Conservation (phyloP, 306 rosid species). For the Quercus mongolica region DNA sequence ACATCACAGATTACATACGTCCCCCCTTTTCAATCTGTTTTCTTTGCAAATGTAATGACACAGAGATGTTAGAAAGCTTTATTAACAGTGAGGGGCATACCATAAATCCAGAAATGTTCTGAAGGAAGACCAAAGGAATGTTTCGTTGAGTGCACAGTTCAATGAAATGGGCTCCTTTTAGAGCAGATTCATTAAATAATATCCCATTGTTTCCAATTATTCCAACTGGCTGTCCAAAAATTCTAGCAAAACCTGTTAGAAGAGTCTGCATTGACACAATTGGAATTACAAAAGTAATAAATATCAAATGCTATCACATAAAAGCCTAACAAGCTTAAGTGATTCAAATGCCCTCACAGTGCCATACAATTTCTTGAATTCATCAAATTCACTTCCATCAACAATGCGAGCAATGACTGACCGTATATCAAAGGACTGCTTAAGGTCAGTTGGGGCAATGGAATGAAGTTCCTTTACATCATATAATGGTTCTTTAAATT, state of each 20-base stretch:
- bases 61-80: not conserved
- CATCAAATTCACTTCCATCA: conserved; percentile 95
- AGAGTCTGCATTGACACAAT: conserved; percentile 67
- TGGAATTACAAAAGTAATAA: not conserved
- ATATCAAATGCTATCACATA: conserved; percentile 1
- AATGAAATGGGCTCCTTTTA: conserved; percentile 94
- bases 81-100: conserved; percentile 38
- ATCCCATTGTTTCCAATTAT: conserved; percentile 93
- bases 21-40: not conserved
- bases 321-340: conserved; percentile 20
- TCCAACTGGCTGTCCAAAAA: conserved; percentile 92
- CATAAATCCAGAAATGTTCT: conserved; percentile 96
- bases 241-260: conserved; percentile 88
- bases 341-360: conserved; percentile 65
- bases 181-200: conserved; percentile 87
- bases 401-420: conserved; percentile 81
- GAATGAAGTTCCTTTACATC: conserved; percentile 77
- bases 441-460: conserved; percentile 85
- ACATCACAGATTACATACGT: not conserved
- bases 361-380: conserved; percentile 97
- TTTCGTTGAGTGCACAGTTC: conserved; percentile 80
- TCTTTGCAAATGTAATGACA: not conserved
- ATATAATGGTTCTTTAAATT: conserved; percentile 64
- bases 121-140: conserved; percentile 92
- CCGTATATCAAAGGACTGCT: conserved; percentile 80